phyloP scores from a whole-genome alignment of 306 rosid genomes.

The Neltuma alba region DNA sequence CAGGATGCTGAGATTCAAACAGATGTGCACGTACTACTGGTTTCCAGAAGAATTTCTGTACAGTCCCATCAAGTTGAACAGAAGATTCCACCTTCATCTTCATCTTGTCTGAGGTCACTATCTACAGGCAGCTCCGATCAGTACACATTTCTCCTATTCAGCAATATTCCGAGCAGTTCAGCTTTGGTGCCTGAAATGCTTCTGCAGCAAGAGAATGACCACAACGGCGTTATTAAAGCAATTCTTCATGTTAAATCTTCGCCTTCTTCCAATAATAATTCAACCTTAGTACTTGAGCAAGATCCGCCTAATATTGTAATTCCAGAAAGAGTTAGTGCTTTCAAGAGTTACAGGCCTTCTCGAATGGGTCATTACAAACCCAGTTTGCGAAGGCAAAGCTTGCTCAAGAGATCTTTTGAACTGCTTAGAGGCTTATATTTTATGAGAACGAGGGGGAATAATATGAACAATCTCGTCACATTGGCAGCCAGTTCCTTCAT shows the following conservation, averaged over 20 bases:
- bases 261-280: conserved; percentile 35
- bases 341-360: conserved; percentile 47
- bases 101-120: conserved; percentile 73
- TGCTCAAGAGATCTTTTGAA: conserved; percentile 64
- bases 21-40: conserved; percentile 53
- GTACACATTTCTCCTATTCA: conserved; percentile 59
- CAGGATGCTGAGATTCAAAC: conserved; percentile 50
- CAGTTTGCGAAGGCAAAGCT: conserved; percentile 42
- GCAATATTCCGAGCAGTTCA: conserved; percentile 51
- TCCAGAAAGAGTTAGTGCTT: conserved; percentile 52
- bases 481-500: conserved; percentile 68
- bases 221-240: conserved; percentile 65
- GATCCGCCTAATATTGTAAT: conserved; percentile 34
- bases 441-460: conserved; percentile 51
- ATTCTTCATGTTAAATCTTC: conserved; percentile 54
- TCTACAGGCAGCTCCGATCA: conserved; percentile 71
- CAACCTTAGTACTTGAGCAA: conserved; percentile 35
- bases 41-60: conserved; percentile 51
- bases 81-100: conserved; percentile 53
- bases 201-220: conserved; percentile 44
- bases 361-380: conserved; percentile 28
- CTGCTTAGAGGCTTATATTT: conserved; percentile 57
- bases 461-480: conserved; percentile 51
- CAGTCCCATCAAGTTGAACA: conserved; percentile 41
- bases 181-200: conserved; percentile 38